Conservation (phyloP, 371 early-diverging fungal genomes). For the Syncephalastrum racemosum region DNA sequence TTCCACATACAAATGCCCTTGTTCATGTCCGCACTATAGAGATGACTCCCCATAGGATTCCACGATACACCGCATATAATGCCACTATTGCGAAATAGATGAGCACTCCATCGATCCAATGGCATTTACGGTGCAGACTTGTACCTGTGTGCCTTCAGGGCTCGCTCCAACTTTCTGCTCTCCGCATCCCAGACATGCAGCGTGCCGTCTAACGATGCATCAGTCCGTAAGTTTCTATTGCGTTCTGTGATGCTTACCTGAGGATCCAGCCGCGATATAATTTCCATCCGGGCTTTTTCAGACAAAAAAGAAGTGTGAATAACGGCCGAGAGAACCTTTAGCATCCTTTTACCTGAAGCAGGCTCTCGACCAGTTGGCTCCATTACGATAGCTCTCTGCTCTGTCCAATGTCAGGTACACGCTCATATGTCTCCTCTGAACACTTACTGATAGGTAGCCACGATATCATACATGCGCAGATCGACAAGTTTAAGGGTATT, state of each 20-base stretch:
- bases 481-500: slow-evolving; percentile 88
- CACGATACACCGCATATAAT: slow-evolving; percentile 64
- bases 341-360: slow-evolving; percentile 65
- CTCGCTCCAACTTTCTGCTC: slow-evolving; percentile 49
- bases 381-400: slow-evolving; percentile 76
- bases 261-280: slow-evolving; percentile 81
- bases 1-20: slow-evolving; percentile 67
- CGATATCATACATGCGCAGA: slow-evolving; percentile 72
- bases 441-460: slow-evolving; percentile 63
- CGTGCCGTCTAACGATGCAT: slow-evolving; percentile 59
- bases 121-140: neutral
- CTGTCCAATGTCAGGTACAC: slow-evolving; percentile 28
- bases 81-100: slow-evolving; percentile 30
- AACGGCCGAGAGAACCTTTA: slow-evolving; percentile 1
- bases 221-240: neutral
- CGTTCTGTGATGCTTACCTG: slow-evolving; percentile 35
- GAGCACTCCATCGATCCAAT: neutral
- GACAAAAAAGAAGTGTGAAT: slow-evolving; percentile 9
- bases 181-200: slow-evolving; percentile 76
- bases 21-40: slow-evolving; percentile 77
- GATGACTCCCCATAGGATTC: slow-evolving; percentile 55
- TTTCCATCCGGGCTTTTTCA: slow-evolving; percentile 77
- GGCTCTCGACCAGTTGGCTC: slow-evolving; percentile 87
- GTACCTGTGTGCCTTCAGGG: slow-evolving; percentile 56
- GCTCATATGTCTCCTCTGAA: neutral